Conservation (phyloP, 2,329 filamentous ascomycete genomes). For the Pseudocercospora crystallina region DNA sequence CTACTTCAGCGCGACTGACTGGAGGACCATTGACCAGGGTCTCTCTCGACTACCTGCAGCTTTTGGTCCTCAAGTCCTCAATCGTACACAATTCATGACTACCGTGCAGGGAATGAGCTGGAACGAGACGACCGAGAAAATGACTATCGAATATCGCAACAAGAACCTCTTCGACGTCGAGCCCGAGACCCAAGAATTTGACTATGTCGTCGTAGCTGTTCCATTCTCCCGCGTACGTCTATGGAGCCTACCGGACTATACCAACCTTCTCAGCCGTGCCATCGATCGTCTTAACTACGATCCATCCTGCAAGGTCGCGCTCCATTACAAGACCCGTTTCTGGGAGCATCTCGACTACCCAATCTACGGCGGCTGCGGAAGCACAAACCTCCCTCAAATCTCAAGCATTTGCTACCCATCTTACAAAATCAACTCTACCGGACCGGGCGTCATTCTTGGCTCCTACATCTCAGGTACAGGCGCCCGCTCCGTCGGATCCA, state of each 20-base stretch:
- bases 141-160: constrained; percentile 60
- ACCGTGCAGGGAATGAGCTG: constrained; percentile 59
- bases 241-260: constrained; percentile 59
- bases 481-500: constrained; percentile 48
- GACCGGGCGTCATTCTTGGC: constrained; percentile 62
- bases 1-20: constrained; percentile 61
- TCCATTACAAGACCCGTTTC: constrained; percentile 67
- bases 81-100: constrained; percentile 57
- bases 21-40: constrained; percentile 65
- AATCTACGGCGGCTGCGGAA: constrained; percentile 65
- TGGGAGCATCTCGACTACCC: constrained; percentile 55
- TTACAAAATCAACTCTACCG: constrained; percentile 64
- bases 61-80: constrained; percentile 62
- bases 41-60: constrained; percentile 60
- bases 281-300: constrained; percentile 53
- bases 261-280: constrained; percentile 50
- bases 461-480: constrained; percentile 55
- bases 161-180: constrained; percentile 44
- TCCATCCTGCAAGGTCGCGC: constrained; percentile 58
- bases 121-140: constrained; percentile 50
- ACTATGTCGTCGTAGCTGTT: constrained; percentile 65
- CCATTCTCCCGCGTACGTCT: constrained; percentile 65
- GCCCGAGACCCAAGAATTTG: constrained; percentile 54
- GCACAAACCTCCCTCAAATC: constrained; percentile 61
- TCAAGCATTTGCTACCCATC: constrained; percentile 66